These are phyloP conservation scores for Cryphonectria carpinicola DNA, from an alignment of 2,329 filamentous ascomycete genomes.

Conservation along the genomic window DNA sequence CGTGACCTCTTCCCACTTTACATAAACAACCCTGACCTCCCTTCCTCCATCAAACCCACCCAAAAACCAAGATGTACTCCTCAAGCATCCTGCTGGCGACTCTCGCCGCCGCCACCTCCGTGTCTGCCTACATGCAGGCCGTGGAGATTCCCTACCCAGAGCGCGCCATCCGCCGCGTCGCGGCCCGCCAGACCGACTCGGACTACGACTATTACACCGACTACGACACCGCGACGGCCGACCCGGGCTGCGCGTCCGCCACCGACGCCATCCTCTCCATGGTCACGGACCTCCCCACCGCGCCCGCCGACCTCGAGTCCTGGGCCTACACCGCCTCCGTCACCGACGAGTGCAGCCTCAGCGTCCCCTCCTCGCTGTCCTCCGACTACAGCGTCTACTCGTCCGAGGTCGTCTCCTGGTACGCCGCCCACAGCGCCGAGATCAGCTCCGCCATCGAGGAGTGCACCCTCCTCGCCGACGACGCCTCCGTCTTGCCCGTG, in stretches of 20 bases:
- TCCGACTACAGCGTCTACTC: slow-evolving; percentile 32
- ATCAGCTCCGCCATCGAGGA: slow-evolving; percentile 30
- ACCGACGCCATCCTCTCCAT: slow-evolving; percentile 29
- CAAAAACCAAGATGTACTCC: slow-evolving; percentile 32
- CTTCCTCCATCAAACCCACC: no score
- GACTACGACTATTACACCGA: background rate
- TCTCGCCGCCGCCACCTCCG: slow-evolving; percentile 32
- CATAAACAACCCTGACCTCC: background rate
- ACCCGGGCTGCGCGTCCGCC: slow-evolving; percentile 19
- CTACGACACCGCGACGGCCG: background rate
- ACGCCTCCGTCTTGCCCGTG: slow-evolving; percentile 20
- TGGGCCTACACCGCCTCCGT: slow-evolving; percentile 30
- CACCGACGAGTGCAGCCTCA: slow-evolving; percentile 35
- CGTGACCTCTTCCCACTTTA: background rate
- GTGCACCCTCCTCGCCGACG: slow-evolving; percentile 34
- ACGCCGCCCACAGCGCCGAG: slow-evolving; percentile 30
- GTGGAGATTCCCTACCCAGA: slow-evolving; percentile 23
- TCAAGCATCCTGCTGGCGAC: slow-evolving; percentile 33
- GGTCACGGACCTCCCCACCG: slow-evolving; percentile 33
- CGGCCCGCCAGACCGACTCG: slow-evolving; percentile 34
- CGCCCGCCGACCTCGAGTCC: slow-evolving; percentile 30
- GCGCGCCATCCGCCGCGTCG: slow-evolving; percentile 27
- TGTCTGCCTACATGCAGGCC: slow-evolving; percentile 30
- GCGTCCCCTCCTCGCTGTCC: slow-evolving; percentile 33
- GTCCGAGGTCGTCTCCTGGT: slow-evolving; percentile 33